phyloP scores from a whole-genome alignment of 176 grass and related monocot genomes.

The Musa schizocarpa region DNA sequence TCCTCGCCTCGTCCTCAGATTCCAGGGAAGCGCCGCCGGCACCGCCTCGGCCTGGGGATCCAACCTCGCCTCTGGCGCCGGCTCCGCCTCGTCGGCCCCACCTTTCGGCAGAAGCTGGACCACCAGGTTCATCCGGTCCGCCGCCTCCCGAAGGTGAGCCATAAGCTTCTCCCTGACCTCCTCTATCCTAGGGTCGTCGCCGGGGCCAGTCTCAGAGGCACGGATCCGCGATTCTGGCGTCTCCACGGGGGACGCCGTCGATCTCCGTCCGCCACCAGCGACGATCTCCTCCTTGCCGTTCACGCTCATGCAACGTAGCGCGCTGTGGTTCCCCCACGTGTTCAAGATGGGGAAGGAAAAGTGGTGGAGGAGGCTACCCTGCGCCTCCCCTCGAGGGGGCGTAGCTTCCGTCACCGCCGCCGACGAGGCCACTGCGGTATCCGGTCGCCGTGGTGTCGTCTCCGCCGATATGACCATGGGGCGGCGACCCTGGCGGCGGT shows the following conservation, averaged over 20 bases:
- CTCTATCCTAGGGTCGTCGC: constrained; percentile 21
- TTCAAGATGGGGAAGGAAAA: constrained; percentile 43
- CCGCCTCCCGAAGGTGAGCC: constrained; percentile 22
- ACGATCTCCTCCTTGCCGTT: constrained; percentile 2
- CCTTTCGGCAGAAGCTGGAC: not conserved
- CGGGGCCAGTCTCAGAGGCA: constrained; percentile 1
- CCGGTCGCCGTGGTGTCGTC: not conserved
- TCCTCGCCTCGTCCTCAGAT: constrained; percentile 36
- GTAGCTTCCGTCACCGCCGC: not conserved
- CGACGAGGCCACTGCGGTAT: not conserved
- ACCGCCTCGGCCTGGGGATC: not conserved
- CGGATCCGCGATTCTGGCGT: not conserved
- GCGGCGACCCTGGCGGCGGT: not conserved
- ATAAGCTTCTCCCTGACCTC: constrained; percentile 28
- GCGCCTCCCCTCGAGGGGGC: not conserved
- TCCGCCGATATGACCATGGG: not conserved
- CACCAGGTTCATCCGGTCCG: constrained; percentile 14
- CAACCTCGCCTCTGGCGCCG: not conserved
- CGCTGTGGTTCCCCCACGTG: constrained; percentile 44
- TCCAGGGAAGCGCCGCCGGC: constrained; percentile 29
- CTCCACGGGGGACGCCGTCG: not conserved
- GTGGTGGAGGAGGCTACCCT: not conserved
- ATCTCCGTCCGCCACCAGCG: not conserved
- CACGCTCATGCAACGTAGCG: constrained; percentile 25
- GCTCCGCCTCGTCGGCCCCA: not conserved